Evolutionary conservation across 2,329 filamentous ascomycete genomes (phyloP).

Genomic region (Juglanconis sp.): DNA sequence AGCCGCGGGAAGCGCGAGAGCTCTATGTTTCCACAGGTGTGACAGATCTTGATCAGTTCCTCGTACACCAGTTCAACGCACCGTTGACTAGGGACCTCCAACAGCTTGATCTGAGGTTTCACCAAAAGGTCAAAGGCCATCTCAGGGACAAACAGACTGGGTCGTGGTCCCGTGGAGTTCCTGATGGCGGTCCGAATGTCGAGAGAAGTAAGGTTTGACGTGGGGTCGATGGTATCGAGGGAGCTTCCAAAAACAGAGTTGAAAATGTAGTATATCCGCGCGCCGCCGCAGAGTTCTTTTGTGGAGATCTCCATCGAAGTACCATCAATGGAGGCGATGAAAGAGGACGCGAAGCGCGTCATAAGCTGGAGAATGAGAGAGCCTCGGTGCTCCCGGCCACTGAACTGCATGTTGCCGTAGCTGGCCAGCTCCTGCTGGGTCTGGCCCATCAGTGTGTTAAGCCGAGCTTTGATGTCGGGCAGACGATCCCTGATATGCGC

Average conservation of each 20-base stretch:
- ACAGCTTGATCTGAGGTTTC: constrained; percentile 95
- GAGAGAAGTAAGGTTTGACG: constrained; percentile 86
- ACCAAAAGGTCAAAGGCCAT: constrained; percentile 96
- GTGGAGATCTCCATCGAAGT: constrained; percentile 98
- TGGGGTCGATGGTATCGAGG: constrained; percentile 92
- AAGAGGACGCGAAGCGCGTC: constrained; percentile 96
- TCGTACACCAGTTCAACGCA: constrained; percentile 98
- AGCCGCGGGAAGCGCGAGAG: constrained; percentile 86
- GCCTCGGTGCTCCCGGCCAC: constrained; percentile 91
- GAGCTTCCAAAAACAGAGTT: constrained; percentile 98
- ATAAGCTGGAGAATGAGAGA: constrained; percentile 94
- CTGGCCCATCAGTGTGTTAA: constrained; percentile 99
- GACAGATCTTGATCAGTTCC: constrained; percentile 98
- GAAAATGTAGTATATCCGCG: constrained; percentile 97
- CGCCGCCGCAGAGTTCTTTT: constrained; percentile 92
- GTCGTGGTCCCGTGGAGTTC: constrained; percentile 93
- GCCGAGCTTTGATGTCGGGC: constrained; percentile 94
- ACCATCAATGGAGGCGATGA: constrained; percentile 97
- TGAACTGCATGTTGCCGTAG: constrained; percentile 97
- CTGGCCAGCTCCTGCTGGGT: constrained; percentile 97
- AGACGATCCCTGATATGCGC: constrained; percentile 90
- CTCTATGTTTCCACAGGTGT: constrained; percentile 95
- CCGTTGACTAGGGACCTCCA: constrained; percentile 91
- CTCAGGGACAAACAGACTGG: constrained; percentile 94
- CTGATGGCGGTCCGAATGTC: constrained; percentile 97